Base-by-base conservation (phyloP, 257 asterid genomes). In the Solanum pimpinellifolium region DNA sequence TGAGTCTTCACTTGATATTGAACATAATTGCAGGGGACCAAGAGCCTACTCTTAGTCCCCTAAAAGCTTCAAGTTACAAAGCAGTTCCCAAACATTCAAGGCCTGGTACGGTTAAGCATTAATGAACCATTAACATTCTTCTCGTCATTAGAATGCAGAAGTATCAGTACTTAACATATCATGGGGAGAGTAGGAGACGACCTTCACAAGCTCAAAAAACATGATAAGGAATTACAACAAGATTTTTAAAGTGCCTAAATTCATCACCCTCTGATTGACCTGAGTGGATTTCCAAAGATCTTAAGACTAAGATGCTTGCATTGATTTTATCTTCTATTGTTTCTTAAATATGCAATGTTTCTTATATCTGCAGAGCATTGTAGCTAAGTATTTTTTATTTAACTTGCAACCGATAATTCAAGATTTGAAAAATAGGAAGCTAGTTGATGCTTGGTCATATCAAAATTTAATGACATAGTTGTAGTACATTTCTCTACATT, bases 41-140 rank as follows among this genome's bases (percentile, higher is more conserved):
- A 94, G 99, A 96, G 98, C 93, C 85, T 59, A 90, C 95, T 94
- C 98, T 93, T 89, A 93, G 99, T 86, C 97, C 98, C 98, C 88
- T 68, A 81, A 72, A 83, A 82, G 33, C 82, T 70, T 47, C 83
- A 87, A 25, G 56, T 20, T 42, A 86, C 76, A 41, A 75, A 29
- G 46, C 49, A 81, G 82, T 41, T 41, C 74, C 86, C 65, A 65
- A 73, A 62, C 87, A 87, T 39, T 47, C 18, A 86, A 86, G 39
- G 88, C 91, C 91, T 90, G 85, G 56, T 74, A 74, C 5, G 2
- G 29, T 37, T 33, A 47, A 77, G 83, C 88, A 72, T 35, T n/a
- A 37, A 75, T 62, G 12, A 25, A 18, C 52, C 49, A 72, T 39
- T 21, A 78, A 80, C 76, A 78, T 46, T 35, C 18, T 81, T 81